phyloP scores from a whole-genome alignment of 352 stramenopile species.

The Phytophthora pistaciae region DNA sequence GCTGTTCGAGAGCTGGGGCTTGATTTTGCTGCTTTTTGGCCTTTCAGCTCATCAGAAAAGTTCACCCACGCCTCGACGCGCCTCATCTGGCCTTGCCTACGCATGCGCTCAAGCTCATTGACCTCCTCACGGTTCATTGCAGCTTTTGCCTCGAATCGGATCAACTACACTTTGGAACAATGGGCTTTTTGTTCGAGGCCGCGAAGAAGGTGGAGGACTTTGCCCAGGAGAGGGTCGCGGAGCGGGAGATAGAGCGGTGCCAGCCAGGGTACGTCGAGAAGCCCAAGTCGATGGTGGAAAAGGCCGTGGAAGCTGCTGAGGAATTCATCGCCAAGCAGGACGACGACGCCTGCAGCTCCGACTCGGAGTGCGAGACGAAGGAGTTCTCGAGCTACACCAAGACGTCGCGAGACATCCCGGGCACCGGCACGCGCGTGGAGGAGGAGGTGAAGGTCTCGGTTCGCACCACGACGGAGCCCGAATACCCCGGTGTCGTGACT shows the following conservation, averaged over 20 bases:
- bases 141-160: not conserved
- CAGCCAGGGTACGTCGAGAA: constrained; percentile 9
- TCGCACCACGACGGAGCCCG: not conserved
- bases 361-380: constrained; percentile 3
- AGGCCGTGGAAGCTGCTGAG: constrained; percentile 20
- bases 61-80: constrained; percentile 8
- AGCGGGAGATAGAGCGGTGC: constrained; percentile 17
- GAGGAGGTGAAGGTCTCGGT: constrained; percentile 1
- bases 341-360: not conserved
- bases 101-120: not conserved
- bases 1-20: not conserved
- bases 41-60: constrained; percentile 15
- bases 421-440: not conserved
- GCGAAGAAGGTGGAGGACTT: constrained; percentile 21
- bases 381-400: not conserved
- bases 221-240: constrained; percentile 24
- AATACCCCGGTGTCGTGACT: not conserved
- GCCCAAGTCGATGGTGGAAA: constrained; percentile 23
- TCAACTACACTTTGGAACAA: not conserved
- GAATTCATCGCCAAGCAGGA: constrained; percentile 20
- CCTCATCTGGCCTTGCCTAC: not conserved
- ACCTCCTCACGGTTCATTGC: not conserved
- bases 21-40: not conserved
- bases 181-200: constrained; percentile 22
- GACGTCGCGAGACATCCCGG: not conserved